Percentiles rank a stretch among this genome's conserved stretches.
phyloP scores from a whole-genome alignment of 805 yeast species.

The Metschnikowia orientalis region DNA sequence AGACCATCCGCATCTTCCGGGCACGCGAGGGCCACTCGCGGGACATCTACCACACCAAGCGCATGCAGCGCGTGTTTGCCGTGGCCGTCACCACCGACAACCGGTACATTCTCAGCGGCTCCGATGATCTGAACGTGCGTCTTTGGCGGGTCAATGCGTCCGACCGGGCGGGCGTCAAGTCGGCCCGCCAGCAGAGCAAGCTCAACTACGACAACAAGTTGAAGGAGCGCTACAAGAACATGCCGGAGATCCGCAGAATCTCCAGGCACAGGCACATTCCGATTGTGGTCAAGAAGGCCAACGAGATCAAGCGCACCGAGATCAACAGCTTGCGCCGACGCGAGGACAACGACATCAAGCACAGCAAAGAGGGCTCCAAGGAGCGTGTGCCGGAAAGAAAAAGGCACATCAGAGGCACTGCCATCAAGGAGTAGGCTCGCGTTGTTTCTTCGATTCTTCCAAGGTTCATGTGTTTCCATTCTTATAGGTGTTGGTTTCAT shows the following conservation, averaged over 20 bases:
- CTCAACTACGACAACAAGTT: slow-evolving; percentile 88
- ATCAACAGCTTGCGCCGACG: slow-evolving; percentile 68
- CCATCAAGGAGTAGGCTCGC: slow-evolving; percentile 53
- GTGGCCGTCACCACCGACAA: slow-evolving; percentile 86
- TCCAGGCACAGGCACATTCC: slow-evolving; percentile 93
- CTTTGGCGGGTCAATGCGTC: slow-evolving; percentile 88
- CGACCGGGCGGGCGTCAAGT: slow-evolving; percentile 77
- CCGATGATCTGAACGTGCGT: slow-evolving; percentile 94
- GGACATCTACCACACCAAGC: slow-evolving; percentile 91
- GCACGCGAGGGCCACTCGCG: slow-evolving; percentile 84
- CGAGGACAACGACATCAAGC: slow-evolving; percentile 78
- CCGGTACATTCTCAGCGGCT: slow-evolving; percentile 80
- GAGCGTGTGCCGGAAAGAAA: slow-evolving; percentile 69
- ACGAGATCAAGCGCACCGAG: slow-evolving; percentile 78
- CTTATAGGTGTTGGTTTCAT: no score
- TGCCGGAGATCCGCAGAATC: slow-evolving; percentile 94
- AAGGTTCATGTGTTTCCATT: no score
- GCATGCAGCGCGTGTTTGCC: slow-evolving; percentile 93
- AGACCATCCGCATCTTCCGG: slow-evolving; percentile 78
- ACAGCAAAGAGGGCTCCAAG: slow-evolving; percentile 59
- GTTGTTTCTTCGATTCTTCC: no score
- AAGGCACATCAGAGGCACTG: slow-evolving; percentile 82
- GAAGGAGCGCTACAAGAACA: slow-evolving; percentile 86
- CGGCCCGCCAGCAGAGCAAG: slow-evolving; percentile 73
- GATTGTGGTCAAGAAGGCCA: slow-evolving; percentile 78